Evolutionary conservation across 495 filamentous ascomycete genomes (phyloP).

Genomic region (Podospora didyma): DNA sequence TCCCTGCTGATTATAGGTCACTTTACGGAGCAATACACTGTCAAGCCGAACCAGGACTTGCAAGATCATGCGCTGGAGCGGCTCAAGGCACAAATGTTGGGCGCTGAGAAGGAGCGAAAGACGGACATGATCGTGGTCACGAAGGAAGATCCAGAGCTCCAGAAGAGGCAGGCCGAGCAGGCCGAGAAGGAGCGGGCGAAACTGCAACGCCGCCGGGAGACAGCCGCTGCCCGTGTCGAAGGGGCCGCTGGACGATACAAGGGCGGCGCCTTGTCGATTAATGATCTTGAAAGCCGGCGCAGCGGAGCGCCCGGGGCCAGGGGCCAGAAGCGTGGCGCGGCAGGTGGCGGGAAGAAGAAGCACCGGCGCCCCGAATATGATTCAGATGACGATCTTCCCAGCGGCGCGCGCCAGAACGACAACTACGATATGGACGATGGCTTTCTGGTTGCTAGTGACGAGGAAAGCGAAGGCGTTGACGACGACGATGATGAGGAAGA

Average conservation of each 20-base stretch:
- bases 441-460: constrained; percentile 71
- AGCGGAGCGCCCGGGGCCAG: constrained; percentile 17
- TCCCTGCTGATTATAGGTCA: constrained; percentile 75
- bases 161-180: constrained; percentile 68
- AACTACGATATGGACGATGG: constrained; percentile 82
- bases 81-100: constrained; percentile 66
- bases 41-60: constrained; percentile 64
- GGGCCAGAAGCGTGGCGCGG: constrained; percentile 41
- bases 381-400: constrained; percentile 62
- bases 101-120: constrained; percentile 43
- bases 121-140: constrained; percentile 56
- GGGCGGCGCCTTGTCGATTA: constrained; percentile 62
- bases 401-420: constrained; percentile 63
- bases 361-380: constrained; percentile 49
- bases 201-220: constrained; percentile 64
- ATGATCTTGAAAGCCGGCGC: constrained; percentile 64
- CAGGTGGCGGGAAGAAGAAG: constrained; percentile 38
- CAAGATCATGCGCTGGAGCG: constrained; percentile 75
- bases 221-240: constrained; percentile 58
- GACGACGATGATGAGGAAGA: constrained; percentile 60
- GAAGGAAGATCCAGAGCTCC: constrained; percentile 75
- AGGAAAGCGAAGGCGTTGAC: constrained; percentile 58
- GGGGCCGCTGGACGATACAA: constrained; percentile 49
- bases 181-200: constrained; percentile 68
- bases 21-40: constrained; percentile 69